Percentiles rank a stretch among this genome's conserved stretches.
phyloP scores from a whole-genome alignment of 176 grass and related monocot species.

The Eragrostis curvula region DNA sequence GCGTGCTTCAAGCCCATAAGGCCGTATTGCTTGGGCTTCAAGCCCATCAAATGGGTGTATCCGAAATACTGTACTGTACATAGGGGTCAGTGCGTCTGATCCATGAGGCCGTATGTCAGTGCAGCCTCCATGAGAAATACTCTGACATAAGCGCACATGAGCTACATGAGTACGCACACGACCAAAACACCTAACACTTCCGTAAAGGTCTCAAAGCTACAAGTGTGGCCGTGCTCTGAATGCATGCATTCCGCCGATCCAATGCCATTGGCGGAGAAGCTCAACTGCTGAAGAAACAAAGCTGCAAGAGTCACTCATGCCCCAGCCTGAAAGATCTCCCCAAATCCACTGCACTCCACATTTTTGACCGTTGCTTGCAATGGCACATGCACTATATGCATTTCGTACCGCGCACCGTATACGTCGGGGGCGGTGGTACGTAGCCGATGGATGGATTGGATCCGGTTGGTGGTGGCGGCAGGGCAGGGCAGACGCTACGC shows the following conservation, averaged over 20 bases:
- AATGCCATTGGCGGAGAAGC: neutral
- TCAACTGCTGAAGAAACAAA: neutral
- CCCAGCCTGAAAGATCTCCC: neutral
- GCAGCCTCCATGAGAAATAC: too few species aligned
- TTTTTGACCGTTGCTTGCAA: neutral
- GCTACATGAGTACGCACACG: too few species aligned
- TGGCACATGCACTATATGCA: neutral
- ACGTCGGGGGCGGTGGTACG: neutral
- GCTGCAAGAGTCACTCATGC: neutral
- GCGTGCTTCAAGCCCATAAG: too few species aligned
- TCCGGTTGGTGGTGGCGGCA: constrained; percentile 8
- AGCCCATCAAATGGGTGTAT: neutral
- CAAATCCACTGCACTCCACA: neutral
- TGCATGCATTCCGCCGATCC: too few species aligned
- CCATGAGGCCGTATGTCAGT: too few species aligned
- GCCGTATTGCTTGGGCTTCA: too few species aligned
- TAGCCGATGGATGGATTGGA: neutral
- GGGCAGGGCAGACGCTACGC: neutral
- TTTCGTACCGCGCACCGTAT: neutral
- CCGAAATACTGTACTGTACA: too few species aligned
- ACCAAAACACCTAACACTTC: too few species aligned
- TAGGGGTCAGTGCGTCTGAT: too few species aligned
- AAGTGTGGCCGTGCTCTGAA: too few species aligned
- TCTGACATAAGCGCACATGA: too few species aligned
- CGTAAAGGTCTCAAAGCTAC: neutral